A percentile compares a stretch with the other conserved stretches of the same genome.
phyloP scores from a whole-genome alignment of 352 stramenopile species.

The Globisporangium sylvaticum region DNA sequence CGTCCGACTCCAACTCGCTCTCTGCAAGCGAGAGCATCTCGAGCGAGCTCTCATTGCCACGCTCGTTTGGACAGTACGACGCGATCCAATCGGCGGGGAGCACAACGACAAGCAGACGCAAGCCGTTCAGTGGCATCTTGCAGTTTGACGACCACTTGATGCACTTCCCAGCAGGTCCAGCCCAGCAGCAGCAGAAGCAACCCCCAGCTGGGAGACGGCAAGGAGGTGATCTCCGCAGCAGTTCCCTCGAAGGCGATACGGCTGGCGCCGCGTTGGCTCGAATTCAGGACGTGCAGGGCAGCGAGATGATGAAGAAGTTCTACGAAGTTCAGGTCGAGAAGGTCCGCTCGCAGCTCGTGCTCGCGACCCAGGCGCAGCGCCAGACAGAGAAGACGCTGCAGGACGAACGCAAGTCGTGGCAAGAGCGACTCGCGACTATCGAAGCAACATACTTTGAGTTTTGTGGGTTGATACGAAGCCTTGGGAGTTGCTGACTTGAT shows the following conservation, averaged over 20 bases:
- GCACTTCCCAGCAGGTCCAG: constrained; percentile 11
- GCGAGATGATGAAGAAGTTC: constrained; percentile 69
- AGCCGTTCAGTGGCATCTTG: constrained; percentile 22
- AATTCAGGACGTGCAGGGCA: constrained; percentile 5
- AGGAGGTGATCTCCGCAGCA: constrained; percentile 6
- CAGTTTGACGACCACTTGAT: constrained; percentile 65
- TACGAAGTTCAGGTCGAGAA: constrained; percentile 81
- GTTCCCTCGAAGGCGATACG: not conserved
- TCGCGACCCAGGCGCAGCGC: constrained; percentile 40
- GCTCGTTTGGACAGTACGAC: constrained; percentile 67
- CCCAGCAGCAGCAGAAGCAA: not conserved
- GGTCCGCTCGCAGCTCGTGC: constrained; percentile 52
- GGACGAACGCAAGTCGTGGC: constrained; percentile 35
- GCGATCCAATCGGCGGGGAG: not conserved
- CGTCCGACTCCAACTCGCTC: constrained; percentile 39
- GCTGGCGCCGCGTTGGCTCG: not conserved
- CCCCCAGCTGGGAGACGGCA: not conserved
- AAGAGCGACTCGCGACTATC: constrained; percentile 13
- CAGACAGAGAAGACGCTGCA: constrained; percentile 47
- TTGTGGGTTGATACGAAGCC: too few relatives aligned
- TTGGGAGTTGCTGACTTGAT: too few relatives aligned
- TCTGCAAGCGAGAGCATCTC: constrained; percentile 63
- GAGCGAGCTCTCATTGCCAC: constrained; percentile 66
- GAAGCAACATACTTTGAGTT: too few relatives aligned
- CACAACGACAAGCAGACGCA: not conserved